Conservation (phyloP, 805 yeast genomes). For the Lipomyces mesembrius region DNA sequence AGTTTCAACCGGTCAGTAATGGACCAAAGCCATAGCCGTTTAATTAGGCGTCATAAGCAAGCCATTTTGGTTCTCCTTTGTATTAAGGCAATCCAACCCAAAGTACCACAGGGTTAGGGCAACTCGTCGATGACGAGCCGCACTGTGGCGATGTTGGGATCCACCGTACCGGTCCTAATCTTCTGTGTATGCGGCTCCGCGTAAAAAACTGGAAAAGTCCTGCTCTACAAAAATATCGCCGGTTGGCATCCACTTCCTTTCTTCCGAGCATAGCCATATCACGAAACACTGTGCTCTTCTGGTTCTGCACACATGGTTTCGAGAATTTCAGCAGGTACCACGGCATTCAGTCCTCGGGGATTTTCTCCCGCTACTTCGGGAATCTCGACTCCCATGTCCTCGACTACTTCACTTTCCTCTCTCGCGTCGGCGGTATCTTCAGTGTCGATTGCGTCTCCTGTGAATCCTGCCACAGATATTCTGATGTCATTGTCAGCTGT, state of each 20-base stretch:
- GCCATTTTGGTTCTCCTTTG: too few species aligned
- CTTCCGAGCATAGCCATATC: background rate
- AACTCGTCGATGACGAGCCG: background rate
- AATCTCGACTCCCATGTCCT: constrained; percentile 42
- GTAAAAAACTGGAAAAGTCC: constrained; percentile 5
- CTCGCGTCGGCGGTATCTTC: constrained; percentile 53
- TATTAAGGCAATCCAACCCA: too few species aligned
- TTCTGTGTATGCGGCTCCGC: constrained; percentile 18
- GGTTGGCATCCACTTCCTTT: background rate
- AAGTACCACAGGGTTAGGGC: background rate
- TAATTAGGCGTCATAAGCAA: background rate
- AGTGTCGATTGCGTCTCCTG: constrained; percentile 55
- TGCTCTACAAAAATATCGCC: background rate
- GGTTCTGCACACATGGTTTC: constrained; percentile 18
- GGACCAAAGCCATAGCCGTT: background rate
- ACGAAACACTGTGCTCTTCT: background rate
- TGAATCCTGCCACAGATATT: constrained; percentile 68
- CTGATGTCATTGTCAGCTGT: constrained; percentile 59
- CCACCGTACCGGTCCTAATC: constrained; percentile 1
- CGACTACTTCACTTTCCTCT: constrained; percentile 63
- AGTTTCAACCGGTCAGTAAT: background rate
- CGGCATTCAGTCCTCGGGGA: constrained; percentile 17
- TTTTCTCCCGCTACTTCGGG: constrained; percentile 33
- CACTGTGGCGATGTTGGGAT: background rate
- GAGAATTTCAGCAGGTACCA: constrained; percentile 19